A percentile compares a stretch with the other conserved stretches of the same genome.
These are phyloP conservation scores for Pseudoturritis turrita DNA, from an alignment of 345 rosid species.

Conservation along the genomic window DNA sequence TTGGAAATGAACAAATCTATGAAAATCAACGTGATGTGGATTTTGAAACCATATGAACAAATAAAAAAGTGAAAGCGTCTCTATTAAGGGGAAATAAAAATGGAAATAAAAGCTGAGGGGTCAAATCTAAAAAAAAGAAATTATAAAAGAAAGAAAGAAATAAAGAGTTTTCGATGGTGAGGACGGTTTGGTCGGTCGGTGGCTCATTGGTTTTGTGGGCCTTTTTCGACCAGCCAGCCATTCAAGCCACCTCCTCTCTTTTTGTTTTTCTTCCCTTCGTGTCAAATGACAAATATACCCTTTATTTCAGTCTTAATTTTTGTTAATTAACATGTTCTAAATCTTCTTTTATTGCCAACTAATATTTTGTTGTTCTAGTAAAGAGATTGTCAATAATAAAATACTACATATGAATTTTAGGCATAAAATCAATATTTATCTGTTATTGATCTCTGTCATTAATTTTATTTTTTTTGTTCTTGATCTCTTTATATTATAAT, in stretches of 20 bases:
- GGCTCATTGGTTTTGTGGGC: slow-evolving; percentile 31
- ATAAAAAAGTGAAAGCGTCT: not conserved
- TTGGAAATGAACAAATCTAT: not conserved
- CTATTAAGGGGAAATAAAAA: not conserved
- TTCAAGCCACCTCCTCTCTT: slow-evolving; percentile 19
- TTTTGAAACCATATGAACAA: not conserved
- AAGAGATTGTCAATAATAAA: not conserved
- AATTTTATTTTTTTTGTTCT: not conserved
- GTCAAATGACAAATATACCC: slow-evolving; percentile 32
- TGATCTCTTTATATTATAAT: not conserved
- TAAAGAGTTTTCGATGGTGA: not conserved
- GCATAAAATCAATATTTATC: not conserved
- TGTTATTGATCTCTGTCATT: not conserved
- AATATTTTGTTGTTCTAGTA: too few relatives aligned
- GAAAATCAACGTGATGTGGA: slow-evolving; percentile 12
- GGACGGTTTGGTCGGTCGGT: slow-evolving; percentile 89
- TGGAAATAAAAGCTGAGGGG: slow-evolving; percentile 25
- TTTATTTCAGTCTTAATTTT: not conserved
- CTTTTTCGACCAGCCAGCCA: slow-evolving; percentile 38
- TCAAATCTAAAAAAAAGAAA: slow-evolving; percentile 22
- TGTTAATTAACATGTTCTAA: not conserved
- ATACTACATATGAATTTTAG: not conserved
- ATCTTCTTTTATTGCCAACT: not conserved
- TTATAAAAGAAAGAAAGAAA: not conserved
- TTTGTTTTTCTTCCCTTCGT: slow-evolving; percentile 3